Base-by-base conservation (phyloP, 345 rosid genomes). In the Boechera stricta region DNA sequence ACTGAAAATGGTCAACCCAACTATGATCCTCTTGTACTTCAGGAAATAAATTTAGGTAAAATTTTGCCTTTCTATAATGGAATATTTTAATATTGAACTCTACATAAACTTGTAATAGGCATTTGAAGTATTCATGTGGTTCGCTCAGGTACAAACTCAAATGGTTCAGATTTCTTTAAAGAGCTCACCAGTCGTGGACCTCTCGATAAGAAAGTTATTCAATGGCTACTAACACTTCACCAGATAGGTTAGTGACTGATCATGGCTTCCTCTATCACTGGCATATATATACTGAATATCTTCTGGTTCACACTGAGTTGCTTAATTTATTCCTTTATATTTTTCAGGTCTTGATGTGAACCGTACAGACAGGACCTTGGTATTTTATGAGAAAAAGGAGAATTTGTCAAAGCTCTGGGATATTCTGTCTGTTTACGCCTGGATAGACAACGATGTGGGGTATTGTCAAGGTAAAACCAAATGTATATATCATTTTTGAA, bases 341-440 rank as follows among this genome's bases (percentile, higher is more conserved):
- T 41, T 36, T 55, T 13, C 77, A 95, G 99, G 99, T 77, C 93
- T 95, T 16, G 97, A 95, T 77, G 98, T 95, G 69, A 79, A 80
- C 80, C 98, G 99, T 64, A 95, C 99, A 5, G 99, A 93, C 80
- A 90, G 99, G 85, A 78, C 88, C 10, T 71, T 95, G 84, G 89
- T 88, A 18, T 92, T 95, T 75, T 95, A 92, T 41, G 98, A 95
- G 86, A 90, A 90, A 82, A 90, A 86, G 75, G 87, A 91, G 73
- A 85, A 95, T 82, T 81, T 95, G 82, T 88, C 98, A 12, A 95
- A 88, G 84, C 96, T 93, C 66, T 91, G 97, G 99, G 99, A 95
- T 82, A 86, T 95, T 80, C 88, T 95, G 18, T 87, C 96, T 75
- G 93, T 92, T 77, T 95, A 95, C 82, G 94, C 99, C 33, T 91